These are phyloP conservation scores for Neoarthrinium moseri DNA, from an alignment of 2,329 filamentous ascomycete species.

Conservation along the genomic window DNA sequence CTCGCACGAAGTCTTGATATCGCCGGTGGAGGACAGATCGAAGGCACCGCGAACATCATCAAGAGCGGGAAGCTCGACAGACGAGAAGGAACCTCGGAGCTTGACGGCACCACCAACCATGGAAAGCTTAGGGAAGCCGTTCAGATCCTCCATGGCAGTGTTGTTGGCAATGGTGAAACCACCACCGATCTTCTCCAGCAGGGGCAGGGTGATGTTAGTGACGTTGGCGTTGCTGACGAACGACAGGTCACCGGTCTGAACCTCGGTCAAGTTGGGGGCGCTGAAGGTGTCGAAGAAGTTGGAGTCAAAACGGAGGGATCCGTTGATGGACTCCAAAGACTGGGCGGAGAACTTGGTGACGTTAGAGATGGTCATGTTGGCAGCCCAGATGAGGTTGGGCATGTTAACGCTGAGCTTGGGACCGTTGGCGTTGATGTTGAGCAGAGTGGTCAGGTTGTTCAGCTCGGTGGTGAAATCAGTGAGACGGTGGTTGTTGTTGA, in stretches of 20 bases:
- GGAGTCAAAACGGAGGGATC: constrained; percentile 80
- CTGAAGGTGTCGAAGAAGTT: constrained; percentile 66
- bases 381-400: constrained; percentile 74
- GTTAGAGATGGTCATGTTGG: constrained; percentile 81
- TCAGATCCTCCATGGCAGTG: constrained; percentile 65
- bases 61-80: constrained; percentile 66
- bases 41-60: constrained; percentile 70
- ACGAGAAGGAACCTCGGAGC: constrained; percentile 79
- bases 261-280: constrained; percentile 69
- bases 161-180: constrained; percentile 88
- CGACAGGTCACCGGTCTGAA: constrained; percentile 58
- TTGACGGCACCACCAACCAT: constrained; percentile 78
- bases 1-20: constrained; percentile 56
- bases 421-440: constrained; percentile 81
- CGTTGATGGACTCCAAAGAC: constrained; percentile 69
- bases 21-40: constrained; percentile 64
- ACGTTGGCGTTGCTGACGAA: constrained; percentile 63
- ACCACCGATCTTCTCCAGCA: constrained; percentile 68
- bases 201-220: constrained; percentile 73
- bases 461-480: constrained; percentile 75
- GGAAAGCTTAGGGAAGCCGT: constrained; percentile 66
- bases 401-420: constrained; percentile 68
- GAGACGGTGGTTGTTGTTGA: constrained; percentile 89
- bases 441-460: constrained; percentile 66
- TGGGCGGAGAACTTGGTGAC: constrained; percentile 73